Base-by-base conservation (phyloP, 2,329 filamentous ascomycete species). In the Trichothecium roseum region DNA sequence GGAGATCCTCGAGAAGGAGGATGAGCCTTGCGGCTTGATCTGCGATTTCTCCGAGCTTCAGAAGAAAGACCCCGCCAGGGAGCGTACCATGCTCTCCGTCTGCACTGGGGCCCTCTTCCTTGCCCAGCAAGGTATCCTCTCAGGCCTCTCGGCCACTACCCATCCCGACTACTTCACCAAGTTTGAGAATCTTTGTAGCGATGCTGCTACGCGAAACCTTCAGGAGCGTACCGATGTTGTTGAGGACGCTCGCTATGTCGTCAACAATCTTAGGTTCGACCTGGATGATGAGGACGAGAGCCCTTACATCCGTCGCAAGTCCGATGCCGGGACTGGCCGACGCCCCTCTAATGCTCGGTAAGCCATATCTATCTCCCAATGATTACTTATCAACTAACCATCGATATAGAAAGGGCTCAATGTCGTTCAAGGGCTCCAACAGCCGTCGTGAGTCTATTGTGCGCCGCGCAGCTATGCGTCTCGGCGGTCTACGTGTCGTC, bases 191-290 rank as follows among this genome's bases (percentile, higher is more conserved):
- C 62, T 87, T 46, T 87, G 82, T 68, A 83, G 81, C 56, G 78
- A 84, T 44, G 75, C 78, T 32, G 74, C 81, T 31, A 74, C 75
- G 39, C 69, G 77, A 43, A 77, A 84, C 56, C 66, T 82, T 45
- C 72, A 76, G 38, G 81, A 87, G 64, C 79, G 83, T 52, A 86
- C 83, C 49, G 84, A 91, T 52, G 81, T 91, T 43, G 72, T 89
- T 51, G 84, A 91, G 52, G 80, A 84, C 44, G 70, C 72, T 52
- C 74, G 84, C 52, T 93, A 91, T 54, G 84, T 93, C 15, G 85
- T 93, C 56, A 93, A 93, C 69, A 91, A 93, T 62, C 78, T 87
- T 40, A 81, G 85, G 47, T 93, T 89, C 57, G 84, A 91, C 49
- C 67, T 91, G 46, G 81, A 81, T 41, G 77, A 88, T 52, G 76